Conservation (phyloP, 2,329 filamentous ascomycete species). For the Ceratocystis alfenasii region DNA sequence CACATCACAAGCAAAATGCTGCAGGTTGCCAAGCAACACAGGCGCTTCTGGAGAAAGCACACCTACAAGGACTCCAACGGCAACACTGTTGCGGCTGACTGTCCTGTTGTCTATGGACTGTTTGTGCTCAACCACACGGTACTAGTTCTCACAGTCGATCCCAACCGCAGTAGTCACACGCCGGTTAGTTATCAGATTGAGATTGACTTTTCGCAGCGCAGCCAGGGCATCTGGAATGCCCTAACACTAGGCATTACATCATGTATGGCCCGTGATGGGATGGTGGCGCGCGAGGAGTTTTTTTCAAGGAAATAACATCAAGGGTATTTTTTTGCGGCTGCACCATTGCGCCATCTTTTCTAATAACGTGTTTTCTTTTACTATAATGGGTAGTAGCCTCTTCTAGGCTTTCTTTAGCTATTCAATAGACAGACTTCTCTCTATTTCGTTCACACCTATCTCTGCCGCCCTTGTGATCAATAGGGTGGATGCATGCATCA, state of each 20-base stretch:
- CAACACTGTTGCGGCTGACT: slow-evolving; percentile 21
- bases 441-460: no score
- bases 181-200: slow-evolving; percentile 36
- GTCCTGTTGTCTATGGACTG: slow-evolving; percentile 35
- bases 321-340: not conserved
- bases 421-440: no score
- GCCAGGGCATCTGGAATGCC: slow-evolving; percentile 37
- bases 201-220: slow-evolving; percentile 31
- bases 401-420: no score
- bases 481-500: no score
- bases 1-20: slow-evolving; percentile 31
- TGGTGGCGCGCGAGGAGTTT: slow-evolving; percentile 14
- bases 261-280: slow-evolving; percentile 20
- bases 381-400: no score
- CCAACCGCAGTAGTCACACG: slow-evolving; percentile 30
- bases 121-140: slow-evolving; percentile 34
- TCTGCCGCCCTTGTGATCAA: no score
- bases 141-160: slow-evolving; percentile 33
- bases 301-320: not conserved
- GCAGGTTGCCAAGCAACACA: slow-evolving; percentile 30
- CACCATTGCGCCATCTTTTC: not conserved
- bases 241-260: slow-evolving; percentile 31
- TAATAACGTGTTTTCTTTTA: no score
- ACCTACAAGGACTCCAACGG: not conserved
- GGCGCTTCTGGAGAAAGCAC: slow-evolving; percentile 29